Evolutionary conservation across 257 asterid genomes (phyloP), one percentile per base, ranked within the genome.

Genomic region (Nicotiana otophora): DNA sequence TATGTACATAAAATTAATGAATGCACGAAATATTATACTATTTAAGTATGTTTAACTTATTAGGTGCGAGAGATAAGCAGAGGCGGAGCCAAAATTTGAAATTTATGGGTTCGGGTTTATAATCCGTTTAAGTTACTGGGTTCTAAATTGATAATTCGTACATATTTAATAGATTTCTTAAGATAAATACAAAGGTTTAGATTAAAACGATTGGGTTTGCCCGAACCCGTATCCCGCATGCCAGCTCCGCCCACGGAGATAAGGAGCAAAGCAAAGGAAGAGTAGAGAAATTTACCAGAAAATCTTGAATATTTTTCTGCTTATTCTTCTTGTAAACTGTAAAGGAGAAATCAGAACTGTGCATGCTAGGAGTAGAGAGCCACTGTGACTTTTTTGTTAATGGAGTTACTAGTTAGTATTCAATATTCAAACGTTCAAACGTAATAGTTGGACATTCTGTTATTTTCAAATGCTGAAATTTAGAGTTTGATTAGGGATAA

Each of bases 381-480:
- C 48, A 42, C 4, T 68, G 7, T 68, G 33, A 30, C 48, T 15
- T 81, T 51, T 60, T 48, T 66, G 78, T 42, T 48, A 34, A n/a
- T 7, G 68, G 1, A 36, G 42, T 80, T 80, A 57, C 16, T 54
- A 46, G 58, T 39, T 15, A 30, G 78, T 66, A 31, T 81, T 42
- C 68, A 51, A 53, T 33, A 81, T 81, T 81, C 62, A 48, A 48
- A 74, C 80, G 62, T 74, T 46, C 61, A 46, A 72, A 72, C 79
- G 31, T 46, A 74, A 14, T 23, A 48, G 15, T 74, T 74, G 80
- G 80, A 48, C 8, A 48, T 74, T 74, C 80, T 14, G 42, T 74
- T 74, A 74, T 72, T 46, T 42, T 9, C 7, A n/a, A 69, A 3
- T 31, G 34, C 34, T 31, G 34, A 10, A 39, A 42, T 7, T 39